Conservation (phyloP, 768 basidiomycete species). For the Melanogaster broomeanus region DNA sequence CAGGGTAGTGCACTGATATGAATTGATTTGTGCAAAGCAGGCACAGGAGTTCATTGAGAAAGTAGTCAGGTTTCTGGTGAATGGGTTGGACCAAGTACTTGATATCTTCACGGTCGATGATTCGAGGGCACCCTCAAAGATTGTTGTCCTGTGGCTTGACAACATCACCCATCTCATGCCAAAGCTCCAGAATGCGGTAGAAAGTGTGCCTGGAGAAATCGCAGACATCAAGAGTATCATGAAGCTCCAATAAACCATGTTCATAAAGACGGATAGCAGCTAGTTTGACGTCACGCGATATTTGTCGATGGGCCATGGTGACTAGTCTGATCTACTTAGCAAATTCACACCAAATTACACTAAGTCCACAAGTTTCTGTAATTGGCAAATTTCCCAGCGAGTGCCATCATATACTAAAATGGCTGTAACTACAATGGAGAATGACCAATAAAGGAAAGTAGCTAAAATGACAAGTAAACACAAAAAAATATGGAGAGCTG, state of each 20-base stretch:
- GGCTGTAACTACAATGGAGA: no score
- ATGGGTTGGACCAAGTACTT: background rate
- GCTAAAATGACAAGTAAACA: no score
- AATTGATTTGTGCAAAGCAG: constrained; percentile 1
- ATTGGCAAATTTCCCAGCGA: background rate
- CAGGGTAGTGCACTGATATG: constrained; percentile 1
- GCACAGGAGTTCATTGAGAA: background rate
- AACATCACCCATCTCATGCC: constrained; percentile 13
- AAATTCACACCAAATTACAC: background rate
- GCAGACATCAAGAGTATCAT: constrained; percentile 23
- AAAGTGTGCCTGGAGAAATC: constrained; percentile 25
- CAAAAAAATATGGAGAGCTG: no score
- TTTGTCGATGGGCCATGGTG: background rate
- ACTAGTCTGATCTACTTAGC: no score
- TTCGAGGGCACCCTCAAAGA: no score
- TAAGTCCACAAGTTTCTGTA: background rate
- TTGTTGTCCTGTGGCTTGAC: constrained; percentile 10
- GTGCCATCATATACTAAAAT: constrained; percentile 9
- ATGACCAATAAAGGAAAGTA: no score
- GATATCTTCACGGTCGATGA: background rate
- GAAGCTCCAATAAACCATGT: constrained; percentile 10
- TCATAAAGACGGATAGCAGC: background rate
- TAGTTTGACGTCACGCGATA: background rate
- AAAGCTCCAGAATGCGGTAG: constrained; percentile 19
- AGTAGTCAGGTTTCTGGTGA: background rate